Percentiles rank a stretch among this genome's conserved stretches.
Conservation (phyloP, 805 yeast genomes). For the Starmerella floricola region DNA sequence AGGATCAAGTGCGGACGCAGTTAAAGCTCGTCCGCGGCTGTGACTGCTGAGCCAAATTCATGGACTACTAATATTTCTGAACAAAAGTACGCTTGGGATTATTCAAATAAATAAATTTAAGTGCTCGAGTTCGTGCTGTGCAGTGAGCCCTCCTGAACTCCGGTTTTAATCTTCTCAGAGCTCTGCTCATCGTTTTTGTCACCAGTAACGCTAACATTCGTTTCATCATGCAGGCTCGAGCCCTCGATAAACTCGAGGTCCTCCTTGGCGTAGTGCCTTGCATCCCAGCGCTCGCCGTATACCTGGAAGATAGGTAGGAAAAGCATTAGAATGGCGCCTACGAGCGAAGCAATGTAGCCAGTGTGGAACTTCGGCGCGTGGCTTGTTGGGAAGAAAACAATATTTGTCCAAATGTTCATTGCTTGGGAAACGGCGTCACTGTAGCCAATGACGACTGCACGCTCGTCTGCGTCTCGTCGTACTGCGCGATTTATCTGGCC, state of each 20-base stretch:
- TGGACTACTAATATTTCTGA: too few species aligned
- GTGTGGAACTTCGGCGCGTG: conserved; percentile 33
- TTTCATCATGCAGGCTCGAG: neutral
- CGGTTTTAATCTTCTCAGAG: neutral
- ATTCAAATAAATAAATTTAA: too few species aligned
- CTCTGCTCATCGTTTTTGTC: neutral
- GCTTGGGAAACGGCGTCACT: conserved; percentile 34
- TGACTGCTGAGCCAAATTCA: too few species aligned
- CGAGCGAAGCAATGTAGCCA: conserved; percentile 32
- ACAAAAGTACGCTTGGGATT: too few species aligned
- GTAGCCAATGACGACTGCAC: conserved; percentile 29
- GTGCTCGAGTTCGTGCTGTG: too few species aligned
- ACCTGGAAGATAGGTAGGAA: conserved; percentile 28
- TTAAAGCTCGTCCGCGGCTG: too few species aligned
- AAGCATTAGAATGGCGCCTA: conserved; percentile 31
- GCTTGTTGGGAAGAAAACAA: conserved; percentile 34
- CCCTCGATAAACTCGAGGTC: conserved; percentile 8
- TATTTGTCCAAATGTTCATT: conserved; percentile 37
- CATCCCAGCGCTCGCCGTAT: conserved; percentile 27
- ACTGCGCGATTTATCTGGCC: conserved; percentile 34
- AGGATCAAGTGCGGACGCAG: too few species aligned
- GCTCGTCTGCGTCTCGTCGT: conserved; percentile 28
- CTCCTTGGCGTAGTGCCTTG: conserved; percentile 14
- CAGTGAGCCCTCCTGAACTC: neutral
- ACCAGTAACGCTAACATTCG: too few species aligned